Evolutionary conservation across 805 yeast genomes (phyloP).

Genomic region (Starmerella cellae): DNA sequence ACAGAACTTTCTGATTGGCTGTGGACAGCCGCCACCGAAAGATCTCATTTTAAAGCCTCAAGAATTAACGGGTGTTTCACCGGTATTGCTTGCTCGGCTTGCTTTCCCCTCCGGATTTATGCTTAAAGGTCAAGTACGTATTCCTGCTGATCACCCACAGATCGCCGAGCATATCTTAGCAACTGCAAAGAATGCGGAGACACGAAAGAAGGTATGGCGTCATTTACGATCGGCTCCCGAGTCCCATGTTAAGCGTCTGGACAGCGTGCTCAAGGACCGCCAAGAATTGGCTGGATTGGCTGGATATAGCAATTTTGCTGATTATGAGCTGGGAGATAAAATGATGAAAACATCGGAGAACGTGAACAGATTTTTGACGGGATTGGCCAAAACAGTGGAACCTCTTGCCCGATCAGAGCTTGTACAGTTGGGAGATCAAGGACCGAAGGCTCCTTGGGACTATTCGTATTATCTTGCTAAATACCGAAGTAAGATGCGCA

Average conservation of each 20-base stretch:
- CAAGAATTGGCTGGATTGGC: conserved; percentile 59
- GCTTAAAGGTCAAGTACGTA: neutral
- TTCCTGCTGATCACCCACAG: conserved; percentile 22
- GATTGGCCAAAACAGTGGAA: conserved; percentile 40
- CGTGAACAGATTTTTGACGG: conserved; percentile 54
- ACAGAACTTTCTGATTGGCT: conserved; percentile 50
- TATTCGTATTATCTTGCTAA: conserved; percentile 50
- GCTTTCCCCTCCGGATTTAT: conserved; percentile 6
- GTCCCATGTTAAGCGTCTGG: conserved; percentile 48
- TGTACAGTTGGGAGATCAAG: conserved; percentile 25
- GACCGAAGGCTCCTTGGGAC: conserved; percentile 61
- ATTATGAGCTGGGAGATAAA: conserved; percentile 74
- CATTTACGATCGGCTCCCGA: conserved; percentile 53
- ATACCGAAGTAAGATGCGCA: conserved; percentile 23
- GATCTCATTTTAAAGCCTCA: conserved; percentile 17
- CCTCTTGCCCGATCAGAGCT: conserved; percentile 52
- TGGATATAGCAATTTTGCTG: conserved; percentile 57
- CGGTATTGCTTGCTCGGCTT: conserved; percentile 22
- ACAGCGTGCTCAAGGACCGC: conserved; percentile 48
- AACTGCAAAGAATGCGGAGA: conserved; percentile 39
- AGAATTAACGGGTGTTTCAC: conserved; percentile 27
- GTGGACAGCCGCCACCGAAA: conserved; percentile 22
- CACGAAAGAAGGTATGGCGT: conserved; percentile 62
- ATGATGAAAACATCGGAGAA: conserved; percentile 76
- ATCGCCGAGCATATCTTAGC: conserved; percentile 53